Base-by-base conservation (phyloP, 805 yeast species). In the Zygoascus flipseniorum region DNA sequence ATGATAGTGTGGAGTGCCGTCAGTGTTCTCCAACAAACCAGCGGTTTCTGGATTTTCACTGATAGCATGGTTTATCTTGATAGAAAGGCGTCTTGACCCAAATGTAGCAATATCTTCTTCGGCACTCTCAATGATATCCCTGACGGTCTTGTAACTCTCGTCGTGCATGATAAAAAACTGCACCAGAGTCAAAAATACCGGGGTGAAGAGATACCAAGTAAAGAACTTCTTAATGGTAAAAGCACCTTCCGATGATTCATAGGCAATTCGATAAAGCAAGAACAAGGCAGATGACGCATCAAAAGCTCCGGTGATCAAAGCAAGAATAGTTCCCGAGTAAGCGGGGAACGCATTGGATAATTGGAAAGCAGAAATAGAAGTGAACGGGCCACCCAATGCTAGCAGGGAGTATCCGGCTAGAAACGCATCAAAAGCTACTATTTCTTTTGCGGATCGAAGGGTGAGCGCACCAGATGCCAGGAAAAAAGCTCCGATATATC, bases 381-480 rank as follows among this genome's bases (percentile, higher is more conserved):
- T 90, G 70, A 90, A 89, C 9, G 98, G 98, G 4, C 98, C 97
- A 6, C 96, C 96, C 54, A 89, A 72, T 0, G 97, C 97, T 23
- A 90, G 72, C 14, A 79, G 67, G 1, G 85, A 72, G 66, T 87
- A 92, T 0, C 97, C 98, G 8, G 70, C 53, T 41, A 88, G 66
- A 67, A 86, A 89, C 2, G 83, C 81, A 66, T 89, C 97, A 45
- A 78, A 59, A 0, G 59, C 5, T 0, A 62, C 51, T 39, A 77
- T 58, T 2, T 48, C 41, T 43, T 56, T 58, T 14, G 79, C 80
- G 54, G 65, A 61, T 3, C 77, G 73, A 53, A 83, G 65, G 14
- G 73, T 51, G 8, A 41, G 28, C 5, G 48, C 23, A 16, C 55
- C 52, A 31, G 43, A 32, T 26, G 48, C 50, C 11, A 89, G 69